Evolutionary conservation across 495 filamentous ascomycete genomes (phyloP), one percentile per base, ranked within the genome.

Genomic region (Rostrohypoxylon terebratum): DNA sequence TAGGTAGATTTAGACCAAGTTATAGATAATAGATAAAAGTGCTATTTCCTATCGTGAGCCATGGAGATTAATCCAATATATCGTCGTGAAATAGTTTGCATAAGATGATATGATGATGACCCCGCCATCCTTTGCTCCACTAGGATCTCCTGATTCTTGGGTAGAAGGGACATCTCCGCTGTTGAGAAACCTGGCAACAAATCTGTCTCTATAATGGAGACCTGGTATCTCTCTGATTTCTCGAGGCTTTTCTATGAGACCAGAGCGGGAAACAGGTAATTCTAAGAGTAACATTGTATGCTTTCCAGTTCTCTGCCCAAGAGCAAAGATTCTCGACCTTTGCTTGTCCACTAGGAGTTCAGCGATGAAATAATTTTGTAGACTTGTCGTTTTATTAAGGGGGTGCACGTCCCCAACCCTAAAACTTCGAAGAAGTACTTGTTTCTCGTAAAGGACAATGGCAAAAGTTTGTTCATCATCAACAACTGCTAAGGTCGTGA

Each of bases 321-420:
- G 31, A 1, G 78, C 78, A 53, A 73, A 77, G 0, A 80, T 64
- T 21, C 68, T 66, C 16, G 70, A 68, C 18, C 77, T 65, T 14
- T 54, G 48, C 21, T 53, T 36, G 38, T 74, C 70, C 36, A 75
- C 72, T 40, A 81, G 65, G 9, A 81, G 59, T 44, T 76, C 75
- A 2, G 75, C n/a, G 5, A 81, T 67, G 14, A 72, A 69, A 28
- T 79, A 79, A 20, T 77, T 77, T 9, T 68, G 59, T n/a, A 81
- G 72, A 16, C 63, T 63, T 16, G 47, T 71, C 20, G 78, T 62
- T n/a, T 69, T 64, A 11, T 59, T 47, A 6, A 55, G 4, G 3
- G 16, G 44, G 1, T 21, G n/a, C 0, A 25, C 47, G 11, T 51
- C 45, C 20, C 8, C 40, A 2, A 63, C 48, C 23, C 4, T 14